phyloP scores from a whole-genome alignment of 768 basidiomycete genomes.

The Amanita fuliginea region DNA sequence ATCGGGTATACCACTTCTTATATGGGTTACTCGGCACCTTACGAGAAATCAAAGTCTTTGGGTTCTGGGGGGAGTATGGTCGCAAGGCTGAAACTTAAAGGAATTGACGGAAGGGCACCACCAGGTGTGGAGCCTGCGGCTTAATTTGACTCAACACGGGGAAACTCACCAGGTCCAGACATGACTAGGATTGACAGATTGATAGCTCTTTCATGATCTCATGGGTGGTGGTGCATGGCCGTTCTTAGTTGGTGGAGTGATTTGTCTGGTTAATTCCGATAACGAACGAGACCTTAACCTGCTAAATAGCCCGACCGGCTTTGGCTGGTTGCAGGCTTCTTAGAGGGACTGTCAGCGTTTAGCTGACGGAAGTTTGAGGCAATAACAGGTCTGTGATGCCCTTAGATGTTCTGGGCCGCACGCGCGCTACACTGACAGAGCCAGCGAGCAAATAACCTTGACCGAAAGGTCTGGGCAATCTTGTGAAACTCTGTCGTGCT shows the following conservation, averaged over 20 bases:
- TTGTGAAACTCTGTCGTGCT: too few species aligned
- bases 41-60: conserved; percentile 81
- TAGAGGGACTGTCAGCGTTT: too few species aligned
- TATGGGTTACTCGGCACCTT: too few species aligned
- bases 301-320: conserved; percentile 81
- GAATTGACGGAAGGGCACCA: conserved; percentile 80
- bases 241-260: conserved; percentile 89
- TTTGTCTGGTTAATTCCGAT: conserved; percentile 81
- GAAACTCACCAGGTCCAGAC: conserved; percentile 75
- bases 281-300: conserved; percentile 79
- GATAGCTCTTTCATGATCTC: conserved; percentile 79
- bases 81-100: conserved; percentile 65
- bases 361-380: too few species aligned
- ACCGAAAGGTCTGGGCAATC: too few species aligned
- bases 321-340: conserved; percentile 62
- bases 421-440: too few species aligned
- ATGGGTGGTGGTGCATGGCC: conserved; percentile 86
- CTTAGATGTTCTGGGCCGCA: too few species aligned
- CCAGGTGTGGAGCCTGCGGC: conserved; percentile 68
- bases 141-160: conserved; percentile 81
- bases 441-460: too few species aligned
- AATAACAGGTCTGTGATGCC: too few species aligned
- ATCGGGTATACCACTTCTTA: too few species aligned
- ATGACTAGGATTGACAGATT: conserved; percentile 71
- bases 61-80: conserved; percentile 51